phyloP scores from a whole-genome alignment of 2,329 filamentous ascomycete species.

The Aspergillus alliaceus region DNA sequence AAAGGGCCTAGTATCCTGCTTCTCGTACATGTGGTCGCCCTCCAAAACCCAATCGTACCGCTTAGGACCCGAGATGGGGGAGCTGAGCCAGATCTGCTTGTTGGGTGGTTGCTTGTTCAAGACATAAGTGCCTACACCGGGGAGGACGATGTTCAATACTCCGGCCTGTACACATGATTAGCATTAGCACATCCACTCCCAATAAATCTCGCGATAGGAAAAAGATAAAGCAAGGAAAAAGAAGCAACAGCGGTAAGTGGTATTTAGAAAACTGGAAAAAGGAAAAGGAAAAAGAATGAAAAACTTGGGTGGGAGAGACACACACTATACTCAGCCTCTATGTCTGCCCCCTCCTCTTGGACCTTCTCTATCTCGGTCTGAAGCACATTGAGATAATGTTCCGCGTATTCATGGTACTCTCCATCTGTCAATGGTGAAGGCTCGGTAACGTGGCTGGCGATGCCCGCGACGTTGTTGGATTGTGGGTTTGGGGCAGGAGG shows the following conservation, averaged over 20 bases:
- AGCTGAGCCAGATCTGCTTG: constrained; percentile 95
- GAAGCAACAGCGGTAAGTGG: too few relatives aligned
- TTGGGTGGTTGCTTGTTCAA: constrained; percentile 99
- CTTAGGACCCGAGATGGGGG: constrained; percentile 86
- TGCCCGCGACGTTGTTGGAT: constrained; percentile 41
- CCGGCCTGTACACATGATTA: constrained; percentile 65
- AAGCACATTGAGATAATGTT: constrained; percentile 68
- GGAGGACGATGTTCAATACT: constrained; percentile 74
- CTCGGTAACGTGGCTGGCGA: constrained; percentile 45
- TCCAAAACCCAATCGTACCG: constrained; percentile 84
- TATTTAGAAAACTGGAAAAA: not conserved
- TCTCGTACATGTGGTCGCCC: constrained; percentile 71
- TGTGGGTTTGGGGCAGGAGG: constrained; percentile 48
- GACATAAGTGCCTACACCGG: constrained; percentile 76
- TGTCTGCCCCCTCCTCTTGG: constrained; percentile 68
- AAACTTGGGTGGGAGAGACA: constrained; percentile 31
- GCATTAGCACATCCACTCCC: not conserved
- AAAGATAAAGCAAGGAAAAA: too few relatives aligned
- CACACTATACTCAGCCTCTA: constrained; percentile 90
- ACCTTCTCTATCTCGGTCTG: constrained; percentile 66
- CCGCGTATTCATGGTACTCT: constrained; percentile 75
- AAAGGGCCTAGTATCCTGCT: constrained; percentile 64
- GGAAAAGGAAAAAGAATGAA: not conserved
- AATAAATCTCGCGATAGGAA: too few relatives aligned
- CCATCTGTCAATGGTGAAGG: constrained; percentile 66